Conservation (phyloP, 2,329 filamentous ascomycete species). For the Fusarium sp. region DNA sequence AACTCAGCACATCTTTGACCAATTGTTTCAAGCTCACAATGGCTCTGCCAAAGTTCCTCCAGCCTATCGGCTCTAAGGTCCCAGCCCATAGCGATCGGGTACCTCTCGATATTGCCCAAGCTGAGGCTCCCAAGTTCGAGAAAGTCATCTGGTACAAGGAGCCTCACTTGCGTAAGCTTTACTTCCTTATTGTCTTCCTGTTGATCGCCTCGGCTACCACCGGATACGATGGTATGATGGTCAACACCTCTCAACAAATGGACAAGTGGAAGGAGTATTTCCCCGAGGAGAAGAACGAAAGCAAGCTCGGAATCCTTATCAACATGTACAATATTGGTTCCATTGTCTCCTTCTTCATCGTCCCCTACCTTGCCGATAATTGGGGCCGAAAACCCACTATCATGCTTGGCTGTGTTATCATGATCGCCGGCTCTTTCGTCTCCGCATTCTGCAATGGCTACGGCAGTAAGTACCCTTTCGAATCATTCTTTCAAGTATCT, state of each 20-base stretch:
- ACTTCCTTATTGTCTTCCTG: conserved; percentile 60
- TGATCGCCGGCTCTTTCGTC: conserved; percentile 54
- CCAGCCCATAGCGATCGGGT: conserved; percentile 2
- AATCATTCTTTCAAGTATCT: background rate
- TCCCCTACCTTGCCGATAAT: conserved; percentile 55
- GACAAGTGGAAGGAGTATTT: conserved; percentile 62
- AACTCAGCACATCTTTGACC: conserved; percentile 2
- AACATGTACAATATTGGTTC: conserved; percentile 62
- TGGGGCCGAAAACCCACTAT: conserved; percentile 56
- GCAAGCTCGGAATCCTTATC: conserved; percentile 58
- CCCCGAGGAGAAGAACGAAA: conserved; percentile 48
- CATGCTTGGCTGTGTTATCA: conserved; percentile 53
- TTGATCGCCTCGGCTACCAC: conserved; percentile 69
- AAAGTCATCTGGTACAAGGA: conserved; percentile 65
- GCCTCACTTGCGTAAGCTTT: conserved; percentile 64
- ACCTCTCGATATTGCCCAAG: conserved; percentile 49
- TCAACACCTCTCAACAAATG: conserved; percentile 68
- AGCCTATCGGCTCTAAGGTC: conserved; percentile 37
- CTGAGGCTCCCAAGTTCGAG: conserved; percentile 60
- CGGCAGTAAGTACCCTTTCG: conserved; percentile 47
- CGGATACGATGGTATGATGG: conserved; percentile 68
- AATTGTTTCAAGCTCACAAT: conserved; percentile 12
- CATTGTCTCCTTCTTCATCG: conserved; percentile 56
- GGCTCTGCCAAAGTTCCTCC: conserved; percentile 37
- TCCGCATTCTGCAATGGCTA: conserved; percentile 54